phyloP scores from a whole-genome alignment of 331 rosid species.

The Acacia pycnantha region DNA sequence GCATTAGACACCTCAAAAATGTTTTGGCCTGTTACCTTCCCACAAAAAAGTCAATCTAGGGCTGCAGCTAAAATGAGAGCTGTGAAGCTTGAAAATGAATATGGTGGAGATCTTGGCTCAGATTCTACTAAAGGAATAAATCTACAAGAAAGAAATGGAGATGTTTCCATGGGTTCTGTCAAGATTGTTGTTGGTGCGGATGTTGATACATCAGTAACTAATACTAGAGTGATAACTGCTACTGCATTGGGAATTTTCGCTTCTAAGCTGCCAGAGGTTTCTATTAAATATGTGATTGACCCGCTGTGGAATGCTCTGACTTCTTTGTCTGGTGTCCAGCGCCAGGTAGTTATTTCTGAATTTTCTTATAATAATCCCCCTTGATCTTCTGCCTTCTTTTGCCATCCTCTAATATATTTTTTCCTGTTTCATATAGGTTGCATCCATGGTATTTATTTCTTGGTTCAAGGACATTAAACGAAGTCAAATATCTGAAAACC shows the following conservation, averaged over 20 bases:
- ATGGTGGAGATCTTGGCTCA: slow-evolving; percentile 47
- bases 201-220: slow-evolving; percentile 74
- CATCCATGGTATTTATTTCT: slow-evolving; percentile 84
- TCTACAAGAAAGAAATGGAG: slow-evolving; percentile 73
- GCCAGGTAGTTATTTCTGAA: slow-evolving; percentile 64
- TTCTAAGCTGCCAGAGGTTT: slow-evolving; percentile 60
- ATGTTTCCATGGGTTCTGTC: slow-evolving; percentile 53
- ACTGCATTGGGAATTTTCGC: slow-evolving; percentile 85
- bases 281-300: slow-evolving; percentile 59
- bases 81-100: slow-evolving; percentile 74
- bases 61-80: slow-evolving; percentile 99
- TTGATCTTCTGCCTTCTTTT: slow-evolving; percentile 15
- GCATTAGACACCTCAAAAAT: slow-evolving; percentile 82
- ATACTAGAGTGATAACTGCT: slow-evolving; percentile 87
- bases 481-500: slow-evolving; percentile 30
- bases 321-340: slow-evolving; percentile 82
- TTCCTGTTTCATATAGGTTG: slow-evolving; percentile 58
- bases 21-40: slow-evolving; percentile 94
- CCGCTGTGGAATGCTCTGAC: slow-evolving; percentile 74
- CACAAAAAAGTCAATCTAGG: slow-evolving; percentile 86
- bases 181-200: slow-evolving; percentile 94
- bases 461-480: slow-evolving; percentile 80
- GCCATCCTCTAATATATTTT: slow-evolving; percentile 3
- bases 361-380: slow-evolving; percentile 4
- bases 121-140: slow-evolving; percentile 50